phyloP scores from a whole-genome alignment of 2,329 filamentous ascomycete genomes.

The Plectosphaerella plurivora region DNA sequence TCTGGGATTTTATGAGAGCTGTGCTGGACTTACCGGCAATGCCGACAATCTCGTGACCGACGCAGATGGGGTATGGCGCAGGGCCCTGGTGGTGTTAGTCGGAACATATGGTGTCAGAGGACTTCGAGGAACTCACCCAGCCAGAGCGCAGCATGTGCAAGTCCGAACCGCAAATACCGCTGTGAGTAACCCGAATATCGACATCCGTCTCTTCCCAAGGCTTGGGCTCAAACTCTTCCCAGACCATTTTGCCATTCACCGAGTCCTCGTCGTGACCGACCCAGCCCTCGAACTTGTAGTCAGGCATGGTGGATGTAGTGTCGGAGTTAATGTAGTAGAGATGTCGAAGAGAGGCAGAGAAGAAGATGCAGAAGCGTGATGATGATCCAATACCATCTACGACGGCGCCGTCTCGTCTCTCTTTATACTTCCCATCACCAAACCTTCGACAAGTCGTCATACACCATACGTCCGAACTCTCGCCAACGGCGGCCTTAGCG shows the following conservation, averaged over 20 bases:
- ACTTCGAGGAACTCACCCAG: conserved; percentile 36
- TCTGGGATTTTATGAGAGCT: too few species aligned
- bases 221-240: conserved; percentile 57
- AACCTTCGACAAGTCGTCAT: too few species aligned
- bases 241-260: conserved; percentile 47
- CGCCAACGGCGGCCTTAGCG: too few species aligned
- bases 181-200: conserved; percentile 62
- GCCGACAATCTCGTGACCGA: conserved; percentile 39
- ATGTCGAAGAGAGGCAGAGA: too few species aligned
- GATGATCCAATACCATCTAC: too few species aligned
- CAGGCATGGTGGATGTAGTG: conserved; percentile 2
- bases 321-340: too few species aligned
- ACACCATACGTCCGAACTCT: too few species aligned
- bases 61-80: conserved; percentile 9
- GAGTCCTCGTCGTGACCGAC: conserved; percentile 35
- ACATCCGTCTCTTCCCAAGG: conserved; percentile 60
- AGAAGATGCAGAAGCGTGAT: too few species aligned
- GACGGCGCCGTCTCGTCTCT: too few species aligned
- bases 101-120: conserved; percentile 37
- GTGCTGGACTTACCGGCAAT: conserved; percentile 17
- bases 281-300: conserved; percentile 49
- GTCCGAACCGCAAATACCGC: conserved; percentile 62
- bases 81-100: conserved; percentile 47
- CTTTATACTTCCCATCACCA: too few species aligned
- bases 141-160: conserved; percentile 54